Evolutionary conservation across 2,329 filamentous ascomycete species (phyloP).

Genomic region (Tricladium varicosporioides): DNA sequence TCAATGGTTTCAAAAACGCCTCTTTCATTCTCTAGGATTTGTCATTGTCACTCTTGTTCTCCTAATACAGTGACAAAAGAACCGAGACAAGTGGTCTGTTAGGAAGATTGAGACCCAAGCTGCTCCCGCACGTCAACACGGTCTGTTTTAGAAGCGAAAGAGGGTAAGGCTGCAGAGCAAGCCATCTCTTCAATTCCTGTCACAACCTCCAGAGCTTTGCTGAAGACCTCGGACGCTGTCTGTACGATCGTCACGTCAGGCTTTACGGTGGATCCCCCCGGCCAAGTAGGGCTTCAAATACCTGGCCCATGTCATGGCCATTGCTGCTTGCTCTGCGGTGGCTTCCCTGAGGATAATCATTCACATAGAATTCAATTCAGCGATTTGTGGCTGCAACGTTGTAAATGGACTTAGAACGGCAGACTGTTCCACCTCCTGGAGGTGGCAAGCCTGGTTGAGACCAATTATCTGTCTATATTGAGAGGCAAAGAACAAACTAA

Average conservation of each 20-base stretch:
- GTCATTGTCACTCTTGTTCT: neutral
- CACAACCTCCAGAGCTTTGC: neutral
- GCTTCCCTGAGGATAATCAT: neutral
- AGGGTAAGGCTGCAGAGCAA: neutral
- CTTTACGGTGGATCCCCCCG: neutral
- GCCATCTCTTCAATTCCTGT: neutral
- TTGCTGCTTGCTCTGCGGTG: neutral
- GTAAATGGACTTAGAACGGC: neutral
- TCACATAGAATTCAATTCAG: neutral
- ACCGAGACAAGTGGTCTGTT: neutral
- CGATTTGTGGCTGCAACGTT: neutral
- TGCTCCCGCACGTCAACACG: conserved; percentile 1
- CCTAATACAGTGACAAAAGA: neutral
- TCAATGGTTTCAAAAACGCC: neutral
- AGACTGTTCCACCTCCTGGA: neutral
- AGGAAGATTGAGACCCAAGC: neutral
- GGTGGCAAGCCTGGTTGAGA: neutral
- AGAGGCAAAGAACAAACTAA: neutral
- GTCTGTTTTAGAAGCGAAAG: neutral
- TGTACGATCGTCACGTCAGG: neutral
- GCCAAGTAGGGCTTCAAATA: neutral
- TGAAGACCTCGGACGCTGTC: neutral
- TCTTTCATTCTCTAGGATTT: neutral
- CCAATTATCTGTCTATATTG: neutral
- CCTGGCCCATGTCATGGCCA: neutral